These are phyloP conservation scores for Aspergillus hiratsukae DNA, from an alignment of 2,329 filamentous ascomycete genomes.

Conservation along the genomic window DNA sequence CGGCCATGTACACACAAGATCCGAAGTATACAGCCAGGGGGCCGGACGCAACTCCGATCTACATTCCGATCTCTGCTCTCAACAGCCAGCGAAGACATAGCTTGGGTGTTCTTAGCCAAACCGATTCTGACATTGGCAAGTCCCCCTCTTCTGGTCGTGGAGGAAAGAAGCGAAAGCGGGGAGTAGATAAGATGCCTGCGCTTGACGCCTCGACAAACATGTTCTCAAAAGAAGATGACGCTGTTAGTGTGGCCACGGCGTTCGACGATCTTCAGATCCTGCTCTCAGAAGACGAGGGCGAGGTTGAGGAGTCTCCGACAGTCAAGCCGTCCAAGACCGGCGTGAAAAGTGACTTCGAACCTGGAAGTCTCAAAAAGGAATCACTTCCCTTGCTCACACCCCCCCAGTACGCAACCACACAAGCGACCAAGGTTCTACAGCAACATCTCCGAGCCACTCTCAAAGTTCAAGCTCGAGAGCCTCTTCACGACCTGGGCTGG, in stretches of 20 bases:
- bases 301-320: slow-evolving; percentile 2
- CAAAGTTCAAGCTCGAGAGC: slow-evolving; percentile 58
- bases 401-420: slow-evolving; percentile 60
- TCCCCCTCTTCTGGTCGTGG: background rate
- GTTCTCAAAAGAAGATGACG: slow-evolving; percentile 30
- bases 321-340: slow-evolving; percentile 27
- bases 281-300: slow-evolving; percentile 18
- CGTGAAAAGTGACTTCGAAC: slow-evolving; percentile 54
- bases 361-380: slow-evolving; percentile 60
- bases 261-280: slow-evolving; percentile 45
- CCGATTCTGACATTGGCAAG: slow-evolving; percentile 19
- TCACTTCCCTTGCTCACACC: slow-evolving; percentile 61
- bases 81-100: slow-evolving; percentile 41
- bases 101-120: slow-evolving; percentile 18
- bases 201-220: background rate
- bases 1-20: slow-evolving; percentile 35
- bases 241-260: slow-evolving; percentile 46
- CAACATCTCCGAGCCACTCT: slow-evolving; percentile 62
- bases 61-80: slow-evolving; percentile 51
- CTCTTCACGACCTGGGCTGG: slow-evolving; percentile 71
- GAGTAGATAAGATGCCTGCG: background rate
- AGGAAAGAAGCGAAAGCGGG: background rate
- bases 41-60: slow-evolving; percentile 30
- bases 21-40: slow-evolving; percentile 39
- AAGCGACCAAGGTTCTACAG: slow-evolving; percentile 60